Conservation (phyloP, 108 stramenopile genomes). For the Fragilariopsis cylindrus region DNA sequence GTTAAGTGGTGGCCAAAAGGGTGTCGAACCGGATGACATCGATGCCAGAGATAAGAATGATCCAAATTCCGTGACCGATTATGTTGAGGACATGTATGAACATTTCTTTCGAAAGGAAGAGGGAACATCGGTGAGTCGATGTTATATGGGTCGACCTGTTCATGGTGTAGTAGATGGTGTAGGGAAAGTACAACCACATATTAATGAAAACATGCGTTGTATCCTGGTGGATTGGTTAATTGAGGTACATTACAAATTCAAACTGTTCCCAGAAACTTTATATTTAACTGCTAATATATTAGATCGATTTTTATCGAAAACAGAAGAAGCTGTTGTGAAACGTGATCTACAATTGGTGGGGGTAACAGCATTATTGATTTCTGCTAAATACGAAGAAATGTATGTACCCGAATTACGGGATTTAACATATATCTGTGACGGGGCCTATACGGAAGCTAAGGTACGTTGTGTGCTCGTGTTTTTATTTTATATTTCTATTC, state of each 20-base stretch:
- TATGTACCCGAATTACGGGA: constrained; percentile 81
- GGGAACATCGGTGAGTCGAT: constrained; percentile 30
- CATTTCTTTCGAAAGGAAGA: constrained; percentile 71
- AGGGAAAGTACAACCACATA: constrained; percentile 49
- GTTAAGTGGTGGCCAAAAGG: constrained; percentile 20
- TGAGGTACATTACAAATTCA: constrained; percentile 88
- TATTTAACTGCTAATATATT: constrained; percentile 86
- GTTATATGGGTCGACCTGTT: constrained; percentile 57
- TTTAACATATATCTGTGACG: constrained; percentile 82
- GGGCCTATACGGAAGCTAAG: constrained; percentile 63
- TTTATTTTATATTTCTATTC: no score
- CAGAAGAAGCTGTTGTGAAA: constrained; percentile 48
- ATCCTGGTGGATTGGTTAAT: constrained; percentile 95
- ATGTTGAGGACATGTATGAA: constrained; percentile 85
- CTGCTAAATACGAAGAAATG: constrained; percentile 94
- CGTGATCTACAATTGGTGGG: constrained; percentile 89
- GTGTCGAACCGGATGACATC: constrained; percentile 57
- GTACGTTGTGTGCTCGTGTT: neutral
- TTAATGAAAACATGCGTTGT: constrained; percentile 83
- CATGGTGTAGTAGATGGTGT: neutral
- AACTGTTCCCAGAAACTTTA: constrained; percentile 81
- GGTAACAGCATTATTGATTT: constrained; percentile 76
- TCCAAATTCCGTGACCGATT: constrained; percentile 73
- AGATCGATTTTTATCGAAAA: constrained; percentile 75
- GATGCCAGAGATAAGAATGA: constrained; percentile 77